Base-by-base conservation (phyloP, 2,329 filamentous ascomycete species). In the Alternaria angustiovoidea region DNA sequence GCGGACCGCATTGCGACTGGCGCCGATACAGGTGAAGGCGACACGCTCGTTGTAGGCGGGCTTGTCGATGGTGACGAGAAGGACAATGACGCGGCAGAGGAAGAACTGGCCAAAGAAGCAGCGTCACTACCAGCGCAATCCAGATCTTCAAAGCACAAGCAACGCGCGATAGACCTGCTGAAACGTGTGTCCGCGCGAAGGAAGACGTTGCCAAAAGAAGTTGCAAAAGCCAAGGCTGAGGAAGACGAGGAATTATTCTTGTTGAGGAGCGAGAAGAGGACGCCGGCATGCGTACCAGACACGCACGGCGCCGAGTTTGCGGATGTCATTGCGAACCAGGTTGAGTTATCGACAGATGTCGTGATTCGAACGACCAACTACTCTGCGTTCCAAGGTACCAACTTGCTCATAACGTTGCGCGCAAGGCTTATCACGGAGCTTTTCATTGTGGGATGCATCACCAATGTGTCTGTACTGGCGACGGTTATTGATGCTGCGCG, bases 401-500 rank as follows among this genome's bases (percentile, higher is more conserved):
- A 87, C 49, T 83, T 98, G 16, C 84, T 98, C 7, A 84, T 90
- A 51, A 84, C 88, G n/a, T 81, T 98, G 46, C 88, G 94, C n/a
- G 88, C 89, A n/a, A 91, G 89, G 64, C 89, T 97, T 67, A 88
- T 96, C 59, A 97, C 93, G 2, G 91, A 97, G 71, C 82, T 99
- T 12, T 97, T 91, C 78, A 87, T 98, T 24, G 96, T 92, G 72
- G 95, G 95, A 22, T 90, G 91, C 44, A 85, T 96, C 49, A 92
- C 90, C 43, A 97, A 98, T 71, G 83, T 96, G 36, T 94, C 93
- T 32, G 89, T 98, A 47, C 93, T 95, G 74, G 94, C 95, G 7
- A 97, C 94, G 1, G 93, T 93, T 4, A 84, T 96, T 64, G 95
- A 97, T 73, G 95, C 94, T 11, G 94, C 92, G 2, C 87, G 91